Base-by-base conservation (phyloP, 306 rosid genomes). In the Prinsepia uniflora region DNA sequence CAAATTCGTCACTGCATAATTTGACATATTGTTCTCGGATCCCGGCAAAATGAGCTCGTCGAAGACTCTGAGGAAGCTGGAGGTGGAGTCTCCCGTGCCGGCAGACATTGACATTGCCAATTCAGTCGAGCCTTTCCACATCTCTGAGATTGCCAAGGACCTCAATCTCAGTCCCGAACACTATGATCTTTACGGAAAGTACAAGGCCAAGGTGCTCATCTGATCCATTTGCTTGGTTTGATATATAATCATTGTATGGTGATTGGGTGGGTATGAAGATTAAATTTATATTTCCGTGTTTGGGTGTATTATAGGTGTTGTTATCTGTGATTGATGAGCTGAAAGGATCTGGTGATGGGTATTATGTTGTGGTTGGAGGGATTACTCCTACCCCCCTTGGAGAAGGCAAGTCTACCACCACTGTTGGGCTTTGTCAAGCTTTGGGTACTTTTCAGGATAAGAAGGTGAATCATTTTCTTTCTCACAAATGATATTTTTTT, bases 401-500 rank as follows among this genome's bases (percentile, higher is more conserved):
- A 72, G 99, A 94, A 87, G 99, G 97, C 60, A 94, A 94, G 81
- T 94, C 99, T 75, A 94, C 99, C 22, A 91, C 99, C n/a, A 89
- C 96, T 44, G 96, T 94, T 59, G 99, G 99, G 30, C 97, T 94
- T 53, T 94, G 99, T 76, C 99, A 94, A 89, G 99, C 99, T 79
- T 79, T 94, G 72, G 99, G 99, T 70, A 95, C 99, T 83, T 94
- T 84, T 80, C 99, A 91, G 77, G 86, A 94, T 70, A 94, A 87
- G 75, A 94, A 91, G 96, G 98, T 94, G 50, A 40, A 49, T 65
- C 58, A 61, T 46, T 44, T 36, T 30, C 15, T 19, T 71, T 2
- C 0, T 58, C 12, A 2, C 4, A 11, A 19, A 19, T 0, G 8
- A 10, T 2, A 36, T 40, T 22, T n/a, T 50, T 7, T 46, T 44